Evolutionary conservation across 2,329 filamentous ascomycete genomes (phyloP), one percentile per base, ranked within the genome.

Genomic region (Cryphonectria radicalis): DNA sequence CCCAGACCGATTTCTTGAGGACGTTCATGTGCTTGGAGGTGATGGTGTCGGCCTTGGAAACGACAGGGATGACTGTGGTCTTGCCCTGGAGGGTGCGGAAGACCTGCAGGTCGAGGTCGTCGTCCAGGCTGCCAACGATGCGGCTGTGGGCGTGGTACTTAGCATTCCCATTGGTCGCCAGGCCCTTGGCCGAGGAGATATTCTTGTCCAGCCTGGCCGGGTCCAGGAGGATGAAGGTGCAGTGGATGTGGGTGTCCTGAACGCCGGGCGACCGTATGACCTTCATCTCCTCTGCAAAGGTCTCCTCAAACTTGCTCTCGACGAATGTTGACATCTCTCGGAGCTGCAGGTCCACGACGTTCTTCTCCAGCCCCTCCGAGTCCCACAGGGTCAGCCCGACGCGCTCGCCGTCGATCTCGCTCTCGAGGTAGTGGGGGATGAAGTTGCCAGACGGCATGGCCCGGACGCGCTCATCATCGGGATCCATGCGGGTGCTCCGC

Each of bases 291-390:
- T 99, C 96, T 65, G 90, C 90, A 80, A 99, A 97, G 0, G 96
- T 98, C 78, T 99, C 96, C 80, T 99, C 95, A 76, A 99, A 99
- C 81, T 98, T 98, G 85, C 92, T 95, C 85, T 99, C 96, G 72
- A 99, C 85, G 83, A 99, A 99, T 11, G 92, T 88, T 46, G 92
- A 91, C 85, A 98, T 95, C 79, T 97, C 94, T 73, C 95, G 90
- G 75, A 99, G 86, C 82, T 99, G 96, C 75, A 98, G 88, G 80
- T 98, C 96, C 67, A 98, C 94, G 50, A 98, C 89, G 77, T 93
- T 96, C 87, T 95, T 97, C 82, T 99, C 95, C 69, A 99, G 84
- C 1, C 96, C 96, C 77, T 96, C 92, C 0, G 96, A 98, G 80
- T 99, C 96, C 96, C 96, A 99, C 43, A 99, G 84, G 0, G 96